phyloP scores from a whole-genome alignment of 495 filamentous ascomycete genomes.

The Penicillium paxilli region DNA sequence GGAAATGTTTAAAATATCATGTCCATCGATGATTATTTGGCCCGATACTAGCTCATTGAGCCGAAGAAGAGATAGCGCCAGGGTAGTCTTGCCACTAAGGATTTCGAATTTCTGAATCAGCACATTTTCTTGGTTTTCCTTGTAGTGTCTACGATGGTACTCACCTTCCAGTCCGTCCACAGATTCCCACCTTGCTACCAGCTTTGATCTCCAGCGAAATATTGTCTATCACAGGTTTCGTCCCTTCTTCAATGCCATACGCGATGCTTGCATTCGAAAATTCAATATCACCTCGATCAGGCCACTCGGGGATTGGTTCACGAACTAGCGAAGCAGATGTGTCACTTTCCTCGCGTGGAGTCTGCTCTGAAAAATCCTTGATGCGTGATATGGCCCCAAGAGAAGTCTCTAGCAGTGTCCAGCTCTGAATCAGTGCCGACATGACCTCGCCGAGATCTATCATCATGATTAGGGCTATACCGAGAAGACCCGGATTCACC shows the following conservation, averaged over 20 bases:
- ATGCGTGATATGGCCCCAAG: constrained; percentile 27
- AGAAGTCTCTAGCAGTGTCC: constrained; percentile 30
- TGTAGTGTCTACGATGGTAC: too few species aligned
- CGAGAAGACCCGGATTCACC: constrained; percentile 24
- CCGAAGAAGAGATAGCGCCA: constrained; percentile 59
- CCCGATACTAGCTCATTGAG: constrained; percentile 49
- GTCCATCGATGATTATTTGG: constrained; percentile 52
- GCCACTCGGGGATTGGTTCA: constrained; percentile 54
- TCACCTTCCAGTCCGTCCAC: constrained; percentile 34
- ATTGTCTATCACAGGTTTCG: constrained; percentile 36
- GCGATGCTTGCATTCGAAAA: constrained; percentile 67
- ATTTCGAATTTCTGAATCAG: neutral
- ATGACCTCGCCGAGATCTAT: constrained; percentile 22
- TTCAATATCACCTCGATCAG: constrained; percentile 69
- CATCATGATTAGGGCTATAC: constrained; percentile 30
- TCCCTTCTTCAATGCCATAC: constrained; percentile 67
- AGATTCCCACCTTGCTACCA: constrained; percentile 55
- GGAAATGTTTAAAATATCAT: constrained; percentile 52
- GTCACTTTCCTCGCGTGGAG: constrained; percentile 18
- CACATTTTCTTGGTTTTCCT: too few species aligned
- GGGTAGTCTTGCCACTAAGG: constrained; percentile 59
- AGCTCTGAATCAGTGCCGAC: constrained; percentile 22
- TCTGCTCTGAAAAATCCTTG: constrained; percentile 35
- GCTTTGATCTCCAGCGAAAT: constrained; percentile 44
- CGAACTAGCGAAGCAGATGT: constrained; percentile 6